Conservation (phyloP, 78 protist species). For the Diacronema lutheri region DNA sequence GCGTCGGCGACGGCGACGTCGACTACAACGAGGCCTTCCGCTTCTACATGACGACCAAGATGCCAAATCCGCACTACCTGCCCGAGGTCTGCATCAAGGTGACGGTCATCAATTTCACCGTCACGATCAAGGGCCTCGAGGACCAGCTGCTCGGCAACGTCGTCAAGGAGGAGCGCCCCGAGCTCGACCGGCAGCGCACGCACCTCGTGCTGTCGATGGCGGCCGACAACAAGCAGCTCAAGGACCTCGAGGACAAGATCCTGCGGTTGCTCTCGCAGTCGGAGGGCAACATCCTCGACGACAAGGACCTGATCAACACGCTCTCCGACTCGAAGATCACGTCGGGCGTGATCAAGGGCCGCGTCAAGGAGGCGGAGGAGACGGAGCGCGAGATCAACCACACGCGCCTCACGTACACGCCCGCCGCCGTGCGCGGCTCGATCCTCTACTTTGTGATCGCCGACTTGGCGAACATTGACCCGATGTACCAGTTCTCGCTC, state of each 20-base stretch:
- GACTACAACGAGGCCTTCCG: constrained; percentile 53
- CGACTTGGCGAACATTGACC: constrained; percentile 54
- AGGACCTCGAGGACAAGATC: constrained; percentile 60
- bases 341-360: constrained; percentile 35
- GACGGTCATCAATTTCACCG: constrained; percentile 69
- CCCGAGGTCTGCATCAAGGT: constrained; percentile 65
- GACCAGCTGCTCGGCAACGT: constrained; percentile 61
- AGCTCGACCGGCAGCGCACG: constrained; percentile 51
- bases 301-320: constrained; percentile 76
- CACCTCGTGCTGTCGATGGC: constrained; percentile 49
- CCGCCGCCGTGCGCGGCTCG: constrained; percentile 75
- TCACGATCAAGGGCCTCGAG: constrained; percentile 60
- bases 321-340: constrained; percentile 61
- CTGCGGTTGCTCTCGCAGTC: constrained; percentile 47
- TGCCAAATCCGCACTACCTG: constrained; percentile 60
- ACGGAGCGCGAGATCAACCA: constrained; percentile 32
- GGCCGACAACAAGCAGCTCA: constrained; percentile 40
- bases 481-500: constrained; percentile 70
- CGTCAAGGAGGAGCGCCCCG: constrained; percentile 58
- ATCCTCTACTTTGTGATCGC: constrained; percentile 67
- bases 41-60: constrained; percentile 64
- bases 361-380: constrained; percentile 58
- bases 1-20: constrained; percentile 55
- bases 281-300: constrained; percentile 73
- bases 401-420: constrained; percentile 51